Evolutionary conservation across 495 filamentous ascomycete genomes (phyloP).

Genomic region (Aspergillus conjunctus): DNA sequence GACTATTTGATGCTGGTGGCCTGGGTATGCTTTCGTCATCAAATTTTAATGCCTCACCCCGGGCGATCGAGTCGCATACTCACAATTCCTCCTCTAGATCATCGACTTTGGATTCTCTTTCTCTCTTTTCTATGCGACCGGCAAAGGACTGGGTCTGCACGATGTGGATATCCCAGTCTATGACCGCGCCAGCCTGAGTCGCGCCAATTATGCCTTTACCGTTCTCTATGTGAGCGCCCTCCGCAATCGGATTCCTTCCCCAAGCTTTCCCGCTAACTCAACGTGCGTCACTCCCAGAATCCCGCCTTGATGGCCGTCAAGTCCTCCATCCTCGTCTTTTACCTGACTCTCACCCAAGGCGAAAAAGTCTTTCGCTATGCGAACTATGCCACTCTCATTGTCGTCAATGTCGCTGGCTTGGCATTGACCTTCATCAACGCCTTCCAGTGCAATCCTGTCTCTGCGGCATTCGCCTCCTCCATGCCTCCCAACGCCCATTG

Average conservation of each 20-base stretch:
- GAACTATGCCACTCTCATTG: constrained; percentile 67
- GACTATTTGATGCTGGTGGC: constrained; percentile 85
- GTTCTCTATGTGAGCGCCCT: constrained; percentile 70
- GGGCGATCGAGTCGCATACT: not conserved
- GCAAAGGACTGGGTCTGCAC: constrained; percentile 75
- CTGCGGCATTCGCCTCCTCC: constrained; percentile 59
- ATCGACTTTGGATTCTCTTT: constrained; percentile 77
- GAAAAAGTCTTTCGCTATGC: constrained; percentile 71
- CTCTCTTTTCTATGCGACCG: constrained; percentile 71
- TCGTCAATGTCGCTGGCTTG: constrained; percentile 76
- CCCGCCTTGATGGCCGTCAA: constrained; percentile 77
- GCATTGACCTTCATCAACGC: constrained; percentile 84
- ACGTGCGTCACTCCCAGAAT: constrained; percentile 57
- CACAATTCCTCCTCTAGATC: constrained; percentile 39
- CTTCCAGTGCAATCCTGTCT: constrained; percentile 81
- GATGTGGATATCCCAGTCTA: constrained; percentile 58
- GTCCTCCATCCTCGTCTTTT: constrained; percentile 89
- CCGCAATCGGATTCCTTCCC: not conserved
- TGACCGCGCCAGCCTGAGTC: constrained; percentile 55
- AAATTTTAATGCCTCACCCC: not conserved
- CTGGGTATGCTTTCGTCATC: constrained; percentile 59
- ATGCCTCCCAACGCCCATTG: constrained; percentile 52
- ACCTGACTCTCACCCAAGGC: constrained; percentile 73
- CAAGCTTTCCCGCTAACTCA: constrained; percentile 5
- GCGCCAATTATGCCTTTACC: constrained; percentile 78